Evolutionary conservation across 2,329 filamentous ascomycete species (phyloP), one percentile per base, ranked within the genome.

Genomic region (Cercospora canescens): DNA sequence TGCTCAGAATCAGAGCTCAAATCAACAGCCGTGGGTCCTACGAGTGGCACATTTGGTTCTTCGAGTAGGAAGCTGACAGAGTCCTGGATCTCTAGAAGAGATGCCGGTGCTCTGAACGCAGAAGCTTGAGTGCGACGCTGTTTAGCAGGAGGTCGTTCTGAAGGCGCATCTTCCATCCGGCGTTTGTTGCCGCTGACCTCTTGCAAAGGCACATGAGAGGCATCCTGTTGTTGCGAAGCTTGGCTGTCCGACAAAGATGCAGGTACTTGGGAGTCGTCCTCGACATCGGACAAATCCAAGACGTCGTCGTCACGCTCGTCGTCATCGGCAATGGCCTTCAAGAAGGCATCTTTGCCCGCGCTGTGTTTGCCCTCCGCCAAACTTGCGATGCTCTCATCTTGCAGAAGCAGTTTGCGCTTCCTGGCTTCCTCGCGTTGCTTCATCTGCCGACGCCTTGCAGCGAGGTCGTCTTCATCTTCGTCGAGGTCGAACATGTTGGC

Each of bases 391-490:
- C 93, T 92, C 78, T 97, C 94, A 74, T 98, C 94, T 26, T 91
- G 85, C 55, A 97, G 86, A 8, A 99, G 85, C 6, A 94, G 91
- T 77, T 93, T 93, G 64, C 93, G 91, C 91, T 97, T 96, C 80
- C 92, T 92, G 37, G 91, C 91, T 78, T 96, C 96, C 75, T 97
- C 92, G 41, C 89, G 86, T 60, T 93, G 90, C 83, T 96, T 97
- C 82, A 91, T 88, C 59, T 92, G 88, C 54, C 91, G 88, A 52
- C 88, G 87, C 32, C 90, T 87, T 73, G 94, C 91, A 8, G 73
- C 77, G 18, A 90, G 88, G 72, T 97, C 94, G 71, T 97, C 94
- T 2, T 92, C 94, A 77, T 98, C 95, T 5, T 93, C 94, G 24
- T 79, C 76, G 11, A 94, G 89, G 72, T 94, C 91, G 76, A 91